These are phyloP conservation scores for Stemphylium vesicarium DNA, from an alignment of 2,329 filamentous ascomycete species.

Conservation along the genomic window DNA sequence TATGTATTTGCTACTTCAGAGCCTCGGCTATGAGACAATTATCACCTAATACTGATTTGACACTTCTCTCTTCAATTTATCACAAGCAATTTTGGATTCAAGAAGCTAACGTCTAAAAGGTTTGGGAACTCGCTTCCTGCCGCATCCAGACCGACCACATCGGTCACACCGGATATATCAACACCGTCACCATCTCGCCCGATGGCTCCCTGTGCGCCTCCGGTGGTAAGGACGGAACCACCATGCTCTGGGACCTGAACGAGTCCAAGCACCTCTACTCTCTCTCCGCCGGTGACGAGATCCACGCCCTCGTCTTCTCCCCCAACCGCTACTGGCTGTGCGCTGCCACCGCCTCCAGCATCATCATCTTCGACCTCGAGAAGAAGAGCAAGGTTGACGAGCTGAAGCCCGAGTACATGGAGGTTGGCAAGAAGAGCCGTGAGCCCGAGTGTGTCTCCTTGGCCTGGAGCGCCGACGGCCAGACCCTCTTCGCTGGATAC, in stretches of 20 bases:
- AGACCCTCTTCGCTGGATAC: slow-evolving; percentile 99
- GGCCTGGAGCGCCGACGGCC: slow-evolving; percentile 97
- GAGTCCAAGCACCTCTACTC: slow-evolving; percentile 99
- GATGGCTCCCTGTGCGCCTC: slow-evolving; percentile 99
- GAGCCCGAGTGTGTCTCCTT: slow-evolving; percentile 98
- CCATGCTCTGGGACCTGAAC: slow-evolving; percentile 99
- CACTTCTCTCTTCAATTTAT: slow-evolving; percentile 1
- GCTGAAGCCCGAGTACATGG: slow-evolving; percentile 97
- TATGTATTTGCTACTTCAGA: slow-evolving; percentile 99
- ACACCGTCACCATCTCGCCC: slow-evolving; percentile 99
- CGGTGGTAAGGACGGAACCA: slow-evolving; percentile 99
- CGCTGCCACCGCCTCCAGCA: slow-evolving; percentile 94
- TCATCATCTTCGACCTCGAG: slow-evolving; percentile 99
- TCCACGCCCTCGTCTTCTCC: slow-evolving; percentile 99
- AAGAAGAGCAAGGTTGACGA: slow-evolving; percentile 99
- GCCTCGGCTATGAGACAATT: slow-evolving; percentile 98
- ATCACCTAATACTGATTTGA: slow-evolving; percentile 83
- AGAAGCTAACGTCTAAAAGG: slow-evolving; percentile 62
- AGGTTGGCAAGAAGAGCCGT: slow-evolving; percentile 97
- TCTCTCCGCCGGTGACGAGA: slow-evolving; percentile 98
- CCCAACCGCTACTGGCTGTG: slow-evolving; percentile 99
- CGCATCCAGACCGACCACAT: slow-evolving; percentile 99
- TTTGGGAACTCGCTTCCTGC: slow-evolving; percentile 99
- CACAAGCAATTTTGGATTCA: background rate
- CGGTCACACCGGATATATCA: slow-evolving; percentile 99